Base-by-base conservation (phyloP, 2,329 filamentous ascomycete genomes). In the Phyllosticta capitalensis region DNA sequence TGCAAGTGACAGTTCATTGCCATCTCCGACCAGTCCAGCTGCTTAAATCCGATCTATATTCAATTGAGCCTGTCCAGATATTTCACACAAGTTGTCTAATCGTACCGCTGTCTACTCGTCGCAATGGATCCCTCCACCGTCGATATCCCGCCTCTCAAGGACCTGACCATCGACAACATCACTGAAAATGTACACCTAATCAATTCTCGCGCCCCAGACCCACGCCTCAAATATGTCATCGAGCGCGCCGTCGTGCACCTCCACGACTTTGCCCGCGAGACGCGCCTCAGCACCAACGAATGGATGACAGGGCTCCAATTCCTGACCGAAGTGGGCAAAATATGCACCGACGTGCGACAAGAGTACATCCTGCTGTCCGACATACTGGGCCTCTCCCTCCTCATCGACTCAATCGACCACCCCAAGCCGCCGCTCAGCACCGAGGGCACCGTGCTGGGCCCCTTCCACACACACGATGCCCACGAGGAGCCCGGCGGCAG, bases 361-460 rank as follows among this genome's bases (percentile, higher is more conserved):
- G 87, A 91, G 79, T 91, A 89, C 77, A 92, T 92, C 72, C 83
- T 92, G 48, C 84, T 92, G 63, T 89, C 86, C 64, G 89, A 94
- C 73, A 80, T 90, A 50, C 81, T 92, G 21, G 89, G 89, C 48
- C 82, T 94, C 38, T 91, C 87, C 21, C 81, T 92, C 61, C 83
- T 94, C 3, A 85, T 94, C 65, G 89, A 94, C 75, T 83, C 80
- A 65, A 92, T 94, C 76, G 87, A 91, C 76, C 88, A 92, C 75
- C 89, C 89, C 24, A 92, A 90, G 70, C 88, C 87, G 0, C 69
- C 82, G 0, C 72, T 76, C 51, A 80, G 80, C 26, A 94, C 89
- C 24, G 88, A 92, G 72, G 88, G 89, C 61, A 90, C 88, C 0
- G 87, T 94, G 10, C 81, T 92, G 0, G 89, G 89, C 0, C 89